Percentiles rank a stretch among this genome's conserved stretches.
phyloP scores from a whole-genome alignment of 768 basidiomycete genomes.

The Trametes gibbosa region DNA sequence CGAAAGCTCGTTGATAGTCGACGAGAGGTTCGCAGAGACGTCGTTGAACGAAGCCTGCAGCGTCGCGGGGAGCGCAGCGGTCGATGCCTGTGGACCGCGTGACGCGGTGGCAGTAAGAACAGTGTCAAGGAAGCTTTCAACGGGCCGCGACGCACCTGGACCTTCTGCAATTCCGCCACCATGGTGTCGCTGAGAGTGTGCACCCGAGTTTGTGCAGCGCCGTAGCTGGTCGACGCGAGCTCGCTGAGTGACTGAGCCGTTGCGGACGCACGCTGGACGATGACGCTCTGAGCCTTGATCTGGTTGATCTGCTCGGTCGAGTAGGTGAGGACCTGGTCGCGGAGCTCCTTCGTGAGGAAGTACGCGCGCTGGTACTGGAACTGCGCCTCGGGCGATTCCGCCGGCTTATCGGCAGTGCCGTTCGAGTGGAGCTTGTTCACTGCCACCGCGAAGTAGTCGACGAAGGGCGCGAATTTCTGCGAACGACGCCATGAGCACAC shows the following conservation, averaged over 20 bases:
- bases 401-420: conserved; percentile 47
- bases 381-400: conserved; percentile 51
- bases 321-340: conserved; percentile 59
- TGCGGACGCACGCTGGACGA: conserved; percentile 71
- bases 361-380: conserved; percentile 79
- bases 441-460: conserved; percentile 66
- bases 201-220: conserved; percentile 53
- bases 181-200: conserved; percentile 62
- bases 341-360: conserved; percentile 60
- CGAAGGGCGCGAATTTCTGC: conserved; percentile 70
- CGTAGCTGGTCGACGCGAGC: conserved; percentile 55
- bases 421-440: conserved; percentile 39
- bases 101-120: not conserved
- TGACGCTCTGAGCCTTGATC: conserved; percentile 58
- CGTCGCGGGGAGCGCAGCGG: conserved; percentile 46
- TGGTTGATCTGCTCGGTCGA: conserved; percentile 72
- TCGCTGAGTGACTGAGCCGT: conserved; percentile 62
- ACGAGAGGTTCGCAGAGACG: conserved; percentile 52
- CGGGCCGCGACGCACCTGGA: conserved; percentile 36
- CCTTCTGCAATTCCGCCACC: conserved; percentile 62
- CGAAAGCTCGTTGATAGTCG: conserved; percentile 52
- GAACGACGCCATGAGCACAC: conserved; percentile 18
- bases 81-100: conserved; percentile 44
- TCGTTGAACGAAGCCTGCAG: conserved; percentile 61
- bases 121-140: not conserved